Base-by-base conservation (phyloP, 1,139 yeast genomes). In the Blastobotrys capitulatus region DNA sequence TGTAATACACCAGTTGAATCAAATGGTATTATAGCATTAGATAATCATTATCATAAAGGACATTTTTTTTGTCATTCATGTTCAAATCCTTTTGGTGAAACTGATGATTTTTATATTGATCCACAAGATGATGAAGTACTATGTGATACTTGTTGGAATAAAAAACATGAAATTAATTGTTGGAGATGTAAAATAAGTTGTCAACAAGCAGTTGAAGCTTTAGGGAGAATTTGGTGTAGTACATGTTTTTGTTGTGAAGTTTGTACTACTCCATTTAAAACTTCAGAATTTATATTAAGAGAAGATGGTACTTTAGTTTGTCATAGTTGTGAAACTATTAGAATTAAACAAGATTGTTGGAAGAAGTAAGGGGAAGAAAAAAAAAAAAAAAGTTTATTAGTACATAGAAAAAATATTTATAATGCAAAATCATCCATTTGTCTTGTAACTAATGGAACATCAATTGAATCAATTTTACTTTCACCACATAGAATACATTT, bases 401-500 rank as follows among this genome's bases (percentile, higher is more conserved):
- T n/a, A n/a, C n/a, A 18, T 19, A 22, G 7, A n/a, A 38, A 19
- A 9, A 25, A 20, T 19, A 9, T 7, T 12, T 15, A 38, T 13
- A 34, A 25, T 18, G 47, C 37, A 34, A 34, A 43, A 8, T 36
- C 20, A 15, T 45, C 44, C 37, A 43, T 39, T 25, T 29, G 43
- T 15, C 48, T 53, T 9, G 55, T 46, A 8, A 63, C 60, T 5
- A 78, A 63, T 1, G 80, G 75, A 44, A 76, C 77, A 59, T 89
- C 97, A 47, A 90, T 75, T 13, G 78, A 73, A 48, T 82, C 83
- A 50, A 92, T 82, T 61, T 79, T 82, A 47, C 79, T 69, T 42
- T 86, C 95, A 52, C 89, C 83, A 67, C 98, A 92, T 32, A 89
- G 68, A 12, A 83, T 76, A 67, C 98, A 92, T 56, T 82, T 86